phyloP scores from a whole-genome alignment of 495 filamentous ascomycete genomes.

The Lasiosphaeris hirsuta region DNA sequence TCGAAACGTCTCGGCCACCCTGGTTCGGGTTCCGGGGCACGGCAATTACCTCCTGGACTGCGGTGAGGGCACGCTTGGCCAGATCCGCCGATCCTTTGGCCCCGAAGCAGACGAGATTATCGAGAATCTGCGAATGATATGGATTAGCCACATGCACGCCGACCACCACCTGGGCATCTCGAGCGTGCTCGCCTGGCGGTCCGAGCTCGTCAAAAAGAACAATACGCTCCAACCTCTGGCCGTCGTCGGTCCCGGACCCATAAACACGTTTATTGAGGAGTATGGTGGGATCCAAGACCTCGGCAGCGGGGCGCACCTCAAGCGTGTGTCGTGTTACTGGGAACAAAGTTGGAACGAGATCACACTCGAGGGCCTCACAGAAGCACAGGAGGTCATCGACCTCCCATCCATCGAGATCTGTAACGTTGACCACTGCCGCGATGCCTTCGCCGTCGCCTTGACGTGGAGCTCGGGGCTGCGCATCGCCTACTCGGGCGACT shows the following conservation, averaged over 20 bases:
- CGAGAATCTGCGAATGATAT: constrained; percentile 75
- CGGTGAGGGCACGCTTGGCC: constrained; percentile 92
- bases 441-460: constrained; percentile 70
- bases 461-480: constrained; percentile 80
- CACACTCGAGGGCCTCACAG: not conserved
- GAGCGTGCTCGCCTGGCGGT: constrained; percentile 75
- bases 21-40: constrained; percentile 75
- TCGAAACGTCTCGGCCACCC: constrained; percentile 87
- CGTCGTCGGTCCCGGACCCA: constrained; percentile 37
- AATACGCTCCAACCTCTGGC: constrained; percentile 7
- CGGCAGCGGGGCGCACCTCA: constrained; percentile 50
- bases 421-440: constrained; percentile 70
- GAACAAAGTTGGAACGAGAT: too few species aligned
- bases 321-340: constrained; percentile 23
- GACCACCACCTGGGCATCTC: constrained; percentile 90
- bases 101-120: constrained; percentile 65
- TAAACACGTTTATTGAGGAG: constrained; percentile 72
- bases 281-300: constrained; percentile 74
- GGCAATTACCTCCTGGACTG: constrained; percentile 87
- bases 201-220: constrained; percentile 26
- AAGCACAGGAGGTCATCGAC: constrained; percentile 21
- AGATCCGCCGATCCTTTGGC: constrained; percentile 71
- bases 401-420: constrained; percentile 55
- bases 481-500: constrained; percentile 89
- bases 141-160: constrained; percentile 93